Base-by-base conservation (phyloP, 2,329 filamentous ascomycete genomes). In the Phialocephala subalpina region DNA sequence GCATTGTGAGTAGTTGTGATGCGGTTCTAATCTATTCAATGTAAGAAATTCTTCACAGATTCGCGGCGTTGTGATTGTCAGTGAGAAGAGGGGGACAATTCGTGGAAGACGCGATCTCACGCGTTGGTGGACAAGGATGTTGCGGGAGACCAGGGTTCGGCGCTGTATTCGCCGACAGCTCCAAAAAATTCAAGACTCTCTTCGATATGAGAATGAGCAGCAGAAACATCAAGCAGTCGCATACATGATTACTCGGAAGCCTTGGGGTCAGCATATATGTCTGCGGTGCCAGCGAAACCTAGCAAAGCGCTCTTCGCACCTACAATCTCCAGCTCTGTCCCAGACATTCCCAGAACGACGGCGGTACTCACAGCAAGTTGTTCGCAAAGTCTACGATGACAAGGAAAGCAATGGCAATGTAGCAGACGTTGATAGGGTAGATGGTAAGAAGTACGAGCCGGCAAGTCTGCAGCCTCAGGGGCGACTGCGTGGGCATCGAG, bases 161-260 rank as follows among this genome's bases (percentile, higher is more conserved):
- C 49, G 49, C 14, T 33, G 49, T 29, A 53, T 29, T 27, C 47
- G 29, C 66, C 64, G 65, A 62, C 45, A 45, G 7, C 12, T 22
- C 36, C 36, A 58, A 67, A 68, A 68, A 61, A 45, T 56, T 65
- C n/a, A 27, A 53, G 49, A 27, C 25, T 22, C 49, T 53, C 49
- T 27, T 14, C 12, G 11, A 5, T 27, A 33, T 16, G 49, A 53
- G 3, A 7, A 33, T 16, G 49, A 53, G 3, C 25, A 14, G 27
- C 6, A 53, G 27, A 20, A 27, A 27, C 27, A 33, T 53, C 25
- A 53, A 33, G 2, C 42, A 63, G 33, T 73, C 74, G 74, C 74
- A 73, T 76, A 74, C 64, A 77, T 77, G 76, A 76, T 77, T 69
- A 62, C 68, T 58, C 70, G 72, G 61, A 67, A 67, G 56, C 58